Evolutionary conservation across 768 basidiomycete species (phyloP), one percentile per base, ranked within the genome.

Genomic region (Russula abietina): DNA sequence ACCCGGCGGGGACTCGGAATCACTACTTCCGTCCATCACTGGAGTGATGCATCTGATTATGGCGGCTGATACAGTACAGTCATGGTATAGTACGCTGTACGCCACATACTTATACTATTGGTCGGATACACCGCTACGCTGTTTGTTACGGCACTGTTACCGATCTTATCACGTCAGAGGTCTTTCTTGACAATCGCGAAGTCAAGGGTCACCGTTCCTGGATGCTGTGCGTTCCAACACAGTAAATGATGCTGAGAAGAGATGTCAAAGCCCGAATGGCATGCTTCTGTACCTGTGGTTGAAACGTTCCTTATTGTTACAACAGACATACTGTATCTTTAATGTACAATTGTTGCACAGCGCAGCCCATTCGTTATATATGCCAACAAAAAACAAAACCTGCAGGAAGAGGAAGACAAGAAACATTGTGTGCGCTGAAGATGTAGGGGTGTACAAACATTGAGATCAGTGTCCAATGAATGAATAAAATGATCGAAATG

Each of bases 191-290:
- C 57, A 50, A 59, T 59, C 36, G n/a, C 28, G n/a, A 32, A 26
- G 32, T 49, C 12, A 30, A 36, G 26, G 26, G 49, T n/a, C 38
- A 51, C n/a, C 3, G 58, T 59, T 26, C 58, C 58, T 59, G 38
- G 41, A 52, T 59, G 58, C 58, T 59, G 58, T 59, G 49, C 48
- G 58, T 12, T 19, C 19, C 16, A n/a, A 30, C 41, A 17, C n/a
- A 45, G 45, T 22, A 45, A 39, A 39, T 39, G 11, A 11, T 46
- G n/a, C 10, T 46, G 45, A 22, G 19, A 19, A 43, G 22, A 46
- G 3, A 10, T 4, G n/a, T 11, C n/a, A 46, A 46, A n/a, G 4
- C 45, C 2, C 4, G 19, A 46, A 46, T 46, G 45, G 24, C 45
- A 46, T 5, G 22, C 11, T 46, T 46, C 45, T 46, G 45, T 46